Evolutionary conservation across 148 eudicot genomes (phyloP), one percentile per base, ranked within the genome.

Genomic region (Cornus kousa): DNA sequence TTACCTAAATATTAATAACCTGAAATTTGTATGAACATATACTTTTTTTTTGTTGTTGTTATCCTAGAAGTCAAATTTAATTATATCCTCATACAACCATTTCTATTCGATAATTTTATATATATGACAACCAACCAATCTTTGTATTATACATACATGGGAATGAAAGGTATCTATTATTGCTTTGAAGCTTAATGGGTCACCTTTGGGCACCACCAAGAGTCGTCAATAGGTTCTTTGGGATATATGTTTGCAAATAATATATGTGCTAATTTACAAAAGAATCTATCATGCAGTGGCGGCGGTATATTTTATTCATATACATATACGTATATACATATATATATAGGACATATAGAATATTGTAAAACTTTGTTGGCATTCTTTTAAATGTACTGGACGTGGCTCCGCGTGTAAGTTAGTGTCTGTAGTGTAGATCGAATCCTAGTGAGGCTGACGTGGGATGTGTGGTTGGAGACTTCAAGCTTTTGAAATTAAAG

Each of bases 401-500:
- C 66, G 66, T 62, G 66, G 8, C 24, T 62, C 66, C 76, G 55
- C 40, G 66, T 55, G 76, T 32, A 57, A 53, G 66, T 35, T 73
- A 13, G 76, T 73, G 62, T 31, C 67, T 23, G 59, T 31, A 6
- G 55, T 31, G 33, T 73, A 32, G 65, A 53, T 73, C 11, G 31
- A 73, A 73, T 73, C 20, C 20, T 31, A 73, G 76, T 73, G 76
- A 73, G 64, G 76, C 2, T 73, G 66, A 73, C 55, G 76, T 73
- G 76, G 60, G 76, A 35, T 73, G 75, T 23, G 31, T 62, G 66
- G 66, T 2, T 43, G 48, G 37, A 35, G 37, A 35, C 16, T 57
- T 57, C 2, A 53, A 53, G 17, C 59, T 53, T 17, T 62, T 17
- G 23, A 53, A 1, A 62, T 62, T 43, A 62, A 62, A 62, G 66